Conservation (phyloP, 805 yeast species). For the Candida ipomoeae region DNA sequence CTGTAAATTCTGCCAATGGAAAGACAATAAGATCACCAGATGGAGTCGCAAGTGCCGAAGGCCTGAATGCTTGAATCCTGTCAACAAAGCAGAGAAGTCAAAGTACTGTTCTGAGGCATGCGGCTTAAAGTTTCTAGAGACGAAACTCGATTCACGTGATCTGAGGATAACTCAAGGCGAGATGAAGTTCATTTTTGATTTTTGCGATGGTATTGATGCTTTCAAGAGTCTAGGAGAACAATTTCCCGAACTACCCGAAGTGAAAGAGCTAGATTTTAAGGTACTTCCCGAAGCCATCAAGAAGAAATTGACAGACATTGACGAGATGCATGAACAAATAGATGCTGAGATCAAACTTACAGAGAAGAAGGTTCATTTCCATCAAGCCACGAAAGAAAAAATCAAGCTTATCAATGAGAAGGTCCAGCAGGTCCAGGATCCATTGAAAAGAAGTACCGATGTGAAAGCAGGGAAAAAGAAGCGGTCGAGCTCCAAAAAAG, state of each 20-base stretch:
- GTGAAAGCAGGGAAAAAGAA: slow-evolving; percentile 17
- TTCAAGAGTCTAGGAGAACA: slow-evolving; percentile 26
- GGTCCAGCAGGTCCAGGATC: slow-evolving; percentile 16
- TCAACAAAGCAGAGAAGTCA: slow-evolving; percentile 39
- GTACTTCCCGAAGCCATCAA: slow-evolving; percentile 18
- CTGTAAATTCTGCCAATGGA: slow-evolving; percentile 70
- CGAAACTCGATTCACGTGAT: slow-evolving; percentile 20
- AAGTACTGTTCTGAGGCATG: slow-evolving; percentile 77
- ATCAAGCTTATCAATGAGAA: slow-evolving; percentile 37
- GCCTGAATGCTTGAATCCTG: slow-evolving; percentile 52
- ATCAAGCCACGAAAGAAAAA: slow-evolving; percentile 33
- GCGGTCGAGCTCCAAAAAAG: slow-evolving; percentile 27
- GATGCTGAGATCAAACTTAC: slow-evolving; percentile 15
- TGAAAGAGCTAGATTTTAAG: slow-evolving; percentile 19
- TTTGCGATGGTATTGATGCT: slow-evolving; percentile 20
- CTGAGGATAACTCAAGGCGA: slow-evolving; percentile 14
- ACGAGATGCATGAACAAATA: slow-evolving; percentile 9
- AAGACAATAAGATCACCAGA: slow-evolving; percentile 46
- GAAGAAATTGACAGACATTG: slow-evolving; percentile 16
- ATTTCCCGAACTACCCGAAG: slow-evolving; percentile 43
- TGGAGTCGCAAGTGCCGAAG: slow-evolving; percentile 80
- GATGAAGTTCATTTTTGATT: slow-evolving; percentile 24
- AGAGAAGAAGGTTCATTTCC: slow-evolving; percentile 18
- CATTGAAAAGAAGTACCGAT: slow-evolving; percentile 9
- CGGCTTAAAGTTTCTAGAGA: slow-evolving; percentile 47